Evolutionary conservation across 768 basidiomycete species (phyloP), one percentile per base, ranked within the genome.

Genomic region (Lenzites betulinus): DNA sequence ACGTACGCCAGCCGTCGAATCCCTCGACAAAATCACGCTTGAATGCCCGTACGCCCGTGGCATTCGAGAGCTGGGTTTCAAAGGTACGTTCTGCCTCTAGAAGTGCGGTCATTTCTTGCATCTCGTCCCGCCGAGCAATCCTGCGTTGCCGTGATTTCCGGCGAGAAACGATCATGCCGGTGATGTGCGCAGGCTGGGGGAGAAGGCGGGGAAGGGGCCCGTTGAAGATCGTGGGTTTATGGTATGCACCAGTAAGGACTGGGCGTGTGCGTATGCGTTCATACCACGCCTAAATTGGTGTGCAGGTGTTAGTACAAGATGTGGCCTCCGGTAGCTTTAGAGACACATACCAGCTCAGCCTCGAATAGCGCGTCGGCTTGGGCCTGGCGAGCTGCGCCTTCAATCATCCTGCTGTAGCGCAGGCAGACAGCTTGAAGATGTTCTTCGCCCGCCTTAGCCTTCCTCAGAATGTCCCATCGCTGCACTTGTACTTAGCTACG

Each of bases 201-300:
- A 81, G 84, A 65, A 97, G 76, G 0, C 91, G 84, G 0, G 93
- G 93, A 15, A 97, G 80, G 1, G 93, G 91, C 0, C 75, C 78
- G 69, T 93, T 84, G 73, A 74, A 83, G 8, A 83, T 52, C 0
- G 87, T 79, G 0, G 92, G 82, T 12, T 83, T 84, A n/a, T 93
- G 69, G 70, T 83, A 83, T 1, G 79, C 81, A 5, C 92, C 90
- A 7, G 90, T 93, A 59, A 93, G 73, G 35, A 88, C 86, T 13
- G 90, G 87, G 3, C 86, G 82, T 22, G 77, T 81, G 38, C 76
- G 79, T 39, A 89, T 74, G 23, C 76, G 76, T 8, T 77, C 66
- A 58, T 80, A 79, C 78, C 86, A 89, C 54, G 80, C 82, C 87
- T 90, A 60, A 6, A 43, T 61, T 16, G n/a, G 59, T 15, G 26